A percentile compares a stretch with the other conserved stretches of the same genome.
Conservation (phyloP, 1,139 yeast genomes). For the Debaryomycetaceae sp. region DNA sequence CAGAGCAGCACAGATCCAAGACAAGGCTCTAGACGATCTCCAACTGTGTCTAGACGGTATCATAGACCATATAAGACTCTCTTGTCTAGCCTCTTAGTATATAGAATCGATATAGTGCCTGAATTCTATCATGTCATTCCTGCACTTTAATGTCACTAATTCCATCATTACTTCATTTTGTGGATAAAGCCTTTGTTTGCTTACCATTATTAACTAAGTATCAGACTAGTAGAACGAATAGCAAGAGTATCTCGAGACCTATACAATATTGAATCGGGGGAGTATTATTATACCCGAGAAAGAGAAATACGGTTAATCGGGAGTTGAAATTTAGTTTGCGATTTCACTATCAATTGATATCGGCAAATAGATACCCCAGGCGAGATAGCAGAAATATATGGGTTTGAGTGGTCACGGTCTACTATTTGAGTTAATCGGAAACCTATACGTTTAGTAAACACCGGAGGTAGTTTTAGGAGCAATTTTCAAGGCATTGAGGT, state of each 20-base stretch:
- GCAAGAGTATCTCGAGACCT: neutral
- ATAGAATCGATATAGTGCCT: neutral
- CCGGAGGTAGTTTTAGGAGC: too few species aligned
- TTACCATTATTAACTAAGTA: neutral
- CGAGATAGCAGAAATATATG: neutral
- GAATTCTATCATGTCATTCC: neutral
- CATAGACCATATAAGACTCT: neutral
- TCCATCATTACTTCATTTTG: neutral
- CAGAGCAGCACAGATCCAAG: constrained; percentile 6
- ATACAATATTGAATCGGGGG: neutral
- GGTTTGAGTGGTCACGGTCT: too few species aligned
- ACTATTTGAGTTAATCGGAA: too few species aligned
- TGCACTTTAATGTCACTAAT: neutral
- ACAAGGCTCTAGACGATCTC: constrained; percentile 12
- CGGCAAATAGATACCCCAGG: neutral
- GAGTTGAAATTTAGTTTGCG: neutral
- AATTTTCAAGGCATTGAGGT: too few species aligned
- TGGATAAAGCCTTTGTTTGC: neutral
- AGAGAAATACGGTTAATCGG: neutral
- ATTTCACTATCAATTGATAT: neutral
- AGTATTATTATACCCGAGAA: neutral
- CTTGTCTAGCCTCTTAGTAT: neutral
- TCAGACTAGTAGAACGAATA: neutral
- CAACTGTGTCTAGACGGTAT: constrained; percentile 22
- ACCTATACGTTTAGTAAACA: too few species aligned